Base-by-base conservation (phyloP, 176 grass and related monocot species). In the Aegilops speltoides region DNA sequence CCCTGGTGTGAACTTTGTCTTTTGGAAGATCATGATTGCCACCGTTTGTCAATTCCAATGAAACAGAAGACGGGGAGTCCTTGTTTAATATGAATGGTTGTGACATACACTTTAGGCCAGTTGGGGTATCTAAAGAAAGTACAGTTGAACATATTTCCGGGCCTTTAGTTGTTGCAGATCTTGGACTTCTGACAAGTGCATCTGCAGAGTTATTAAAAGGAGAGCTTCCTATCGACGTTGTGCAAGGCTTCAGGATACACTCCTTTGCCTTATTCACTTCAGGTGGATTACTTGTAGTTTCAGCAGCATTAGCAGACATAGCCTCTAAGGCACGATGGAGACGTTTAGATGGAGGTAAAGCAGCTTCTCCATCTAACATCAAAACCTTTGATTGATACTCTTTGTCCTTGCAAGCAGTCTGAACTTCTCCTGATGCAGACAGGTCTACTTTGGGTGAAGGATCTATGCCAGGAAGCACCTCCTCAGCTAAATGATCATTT, bases 301-400 rank as follows among this genome's bases (percentile, higher is more conserved):
- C 91, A 69, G 83, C 87, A 71, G 85, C 88, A 92, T 98, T 94
- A 79, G 92, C 96, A 84, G 93, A 98, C 93, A 98, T 98, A 81
- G 96, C 96, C 83, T 98, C 93, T 84, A 98, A 92, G 60, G 93
- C 93, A 93, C 96, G 89, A 86, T 98, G 96, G 78, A 98, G 82
- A 34, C 96, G 93, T 94, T 98, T 98, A 33, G 93, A 98, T 86
- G 96, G 96, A 91, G 96, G 96, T 76, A 98, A 94, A 86, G 90
- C 96, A 85, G 96, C 90, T 92, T 98, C 95, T 65, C 84, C 85
- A 86, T 96, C 92, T 59, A 92, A 62, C 20, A 48, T 45, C 68
- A 78, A 70, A 89, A 64, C 90, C 84, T 89, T 92, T 31, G 66
- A 73, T 62, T 90, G 69, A 57, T 82, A 82, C 40, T 85, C 86